Conservation (phyloP, 306 rosid species). For the Quercus gilva region DNA sequence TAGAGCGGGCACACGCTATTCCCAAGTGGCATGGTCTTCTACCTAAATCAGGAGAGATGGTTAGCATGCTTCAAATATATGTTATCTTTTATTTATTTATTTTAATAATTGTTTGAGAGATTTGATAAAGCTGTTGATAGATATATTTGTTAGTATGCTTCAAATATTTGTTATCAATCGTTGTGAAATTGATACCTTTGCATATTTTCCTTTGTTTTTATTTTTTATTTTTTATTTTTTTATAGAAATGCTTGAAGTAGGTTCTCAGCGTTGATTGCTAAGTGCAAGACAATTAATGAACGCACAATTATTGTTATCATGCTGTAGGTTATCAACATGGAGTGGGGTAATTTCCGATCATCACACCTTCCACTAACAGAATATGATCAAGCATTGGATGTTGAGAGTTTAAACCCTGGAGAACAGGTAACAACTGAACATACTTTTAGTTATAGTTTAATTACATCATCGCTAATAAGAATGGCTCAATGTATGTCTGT, state of each 20-base stretch:
- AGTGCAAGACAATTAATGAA: neutral
- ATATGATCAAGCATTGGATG: constrained; percentile 73
- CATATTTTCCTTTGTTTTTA: neutral
- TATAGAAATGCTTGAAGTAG: neutral
- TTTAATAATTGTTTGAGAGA: too few relatives aligned
- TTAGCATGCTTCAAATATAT: constrained; percentile 27
- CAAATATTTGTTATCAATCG: constrained; percentile 1
- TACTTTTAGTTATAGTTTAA: neutral
- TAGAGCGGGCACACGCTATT: constrained; percentile 81
- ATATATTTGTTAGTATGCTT: constrained; percentile 5
- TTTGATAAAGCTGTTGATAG: too few relatives aligned
- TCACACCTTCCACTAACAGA: constrained; percentile 89
- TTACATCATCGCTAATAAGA: constrained; percentile 6
- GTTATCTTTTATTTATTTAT: neutral
- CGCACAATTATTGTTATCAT: constrained; percentile 11
- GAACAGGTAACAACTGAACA: constrained; percentile 65
- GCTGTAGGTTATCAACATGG: constrained; percentile 90
- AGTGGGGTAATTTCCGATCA: constrained; percentile 95
- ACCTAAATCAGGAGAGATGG: constrained; percentile 95
- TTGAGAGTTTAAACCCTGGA: constrained; percentile 89
- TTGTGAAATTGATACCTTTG: constrained; percentile 1
- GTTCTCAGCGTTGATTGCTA: neutral
- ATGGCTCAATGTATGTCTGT: constrained; percentile 11
- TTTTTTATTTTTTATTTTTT: neutral
- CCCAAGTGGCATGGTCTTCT: constrained; percentile 91